These are phyloP conservation scores for Eutypa lata DNA, from an alignment of 2,329 filamentous ascomycete species.

Conservation along the genomic window DNA sequence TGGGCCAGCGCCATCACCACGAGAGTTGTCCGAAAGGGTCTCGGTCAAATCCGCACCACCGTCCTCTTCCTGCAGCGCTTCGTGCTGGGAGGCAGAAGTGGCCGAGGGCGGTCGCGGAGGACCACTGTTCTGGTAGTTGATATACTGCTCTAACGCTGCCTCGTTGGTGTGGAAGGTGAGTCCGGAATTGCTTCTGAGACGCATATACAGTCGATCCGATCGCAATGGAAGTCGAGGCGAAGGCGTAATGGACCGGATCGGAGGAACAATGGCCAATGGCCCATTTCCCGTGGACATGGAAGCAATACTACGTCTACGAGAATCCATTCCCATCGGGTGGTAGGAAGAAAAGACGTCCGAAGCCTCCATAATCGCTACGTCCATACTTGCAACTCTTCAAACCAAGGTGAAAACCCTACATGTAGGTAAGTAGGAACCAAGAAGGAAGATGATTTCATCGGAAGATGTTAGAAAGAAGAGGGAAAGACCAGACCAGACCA, in stretches of 20 bases:
- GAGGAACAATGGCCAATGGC: neutral
- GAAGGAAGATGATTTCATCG: too few species aligned
- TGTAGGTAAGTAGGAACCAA: too few species aligned
- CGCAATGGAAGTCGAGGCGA: slow-evolving; percentile 3
- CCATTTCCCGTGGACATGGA: neutral
- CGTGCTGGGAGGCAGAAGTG: slow-evolving; percentile 3
- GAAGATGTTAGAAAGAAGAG: too few species aligned
- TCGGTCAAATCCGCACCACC: neutral
- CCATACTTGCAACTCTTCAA: neutral
- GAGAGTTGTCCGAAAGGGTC: neutral
- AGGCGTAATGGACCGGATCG: neutral
- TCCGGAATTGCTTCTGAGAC: slow-evolving; percentile 44
- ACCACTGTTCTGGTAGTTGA: slow-evolving; percentile 41
- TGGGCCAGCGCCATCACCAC: slow-evolving; percentile 4
- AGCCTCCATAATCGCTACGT: neutral
- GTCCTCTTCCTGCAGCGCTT: slow-evolving; percentile 5
- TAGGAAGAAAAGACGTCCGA: neutral
- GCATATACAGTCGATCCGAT: slow-evolving; percentile 20
- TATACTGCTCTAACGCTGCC: slow-evolving; percentile 42
- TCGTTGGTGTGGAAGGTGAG: slow-evolving; percentile 43
- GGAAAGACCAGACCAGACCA: too few species aligned
- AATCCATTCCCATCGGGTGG: neutral
- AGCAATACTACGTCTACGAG: neutral
- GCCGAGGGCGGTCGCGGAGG: slow-evolving; percentile 23
- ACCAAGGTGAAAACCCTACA: too few species aligned